Base-by-base conservation (phyloP, 202 grass and related monocot genomes). In the Carex sylvatica region DNA sequence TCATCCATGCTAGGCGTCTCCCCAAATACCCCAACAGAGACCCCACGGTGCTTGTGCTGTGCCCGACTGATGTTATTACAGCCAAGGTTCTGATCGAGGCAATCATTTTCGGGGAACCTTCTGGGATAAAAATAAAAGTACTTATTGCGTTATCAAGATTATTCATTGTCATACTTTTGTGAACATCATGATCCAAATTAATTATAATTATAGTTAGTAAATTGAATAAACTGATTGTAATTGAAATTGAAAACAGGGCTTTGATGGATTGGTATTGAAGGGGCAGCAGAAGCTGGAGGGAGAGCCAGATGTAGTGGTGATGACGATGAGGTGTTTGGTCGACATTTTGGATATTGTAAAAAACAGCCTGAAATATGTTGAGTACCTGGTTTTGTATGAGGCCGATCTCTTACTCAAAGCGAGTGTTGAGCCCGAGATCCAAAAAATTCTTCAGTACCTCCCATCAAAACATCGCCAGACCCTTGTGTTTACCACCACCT, bases 361-460 rank as follows among this genome's bases (percentile, higher is more conserved):
- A 83, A 74, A 94, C 13, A 87, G 81, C 19, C 79, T 94, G n/a
- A 88, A 78, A 70, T 90, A 94, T 64, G 87, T 97, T 54, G 83
- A 90, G 18, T 97, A 93, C 88, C 87, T 97, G 79, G 92, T 97
- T 53, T 88, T 97, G 22, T 92, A 97, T 78, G 90, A 97, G 81
- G 92, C 95, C 78, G 91, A 94, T 59, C 92, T 88, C 7, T 88
- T 97, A 92, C 88, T 94, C 86, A 88, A 87, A 65, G 90, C 89
- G 85, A 92, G 88, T 78, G 90, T 91, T 80, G 95, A 91, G 79
- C 90, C 95, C 51, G 87, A 89, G 81, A 92, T 97, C 65, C 85
- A 90, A 66, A 91, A 94, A 89, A 92, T 97, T 80, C 83, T 94
- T 76, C 87, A 83, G 18, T 74, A 97, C 83, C 78, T 97, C 51